Base-by-base conservation (phyloP, 768 basidiomycete genomes). In the Leucosporidium yakuticum region DNA sequence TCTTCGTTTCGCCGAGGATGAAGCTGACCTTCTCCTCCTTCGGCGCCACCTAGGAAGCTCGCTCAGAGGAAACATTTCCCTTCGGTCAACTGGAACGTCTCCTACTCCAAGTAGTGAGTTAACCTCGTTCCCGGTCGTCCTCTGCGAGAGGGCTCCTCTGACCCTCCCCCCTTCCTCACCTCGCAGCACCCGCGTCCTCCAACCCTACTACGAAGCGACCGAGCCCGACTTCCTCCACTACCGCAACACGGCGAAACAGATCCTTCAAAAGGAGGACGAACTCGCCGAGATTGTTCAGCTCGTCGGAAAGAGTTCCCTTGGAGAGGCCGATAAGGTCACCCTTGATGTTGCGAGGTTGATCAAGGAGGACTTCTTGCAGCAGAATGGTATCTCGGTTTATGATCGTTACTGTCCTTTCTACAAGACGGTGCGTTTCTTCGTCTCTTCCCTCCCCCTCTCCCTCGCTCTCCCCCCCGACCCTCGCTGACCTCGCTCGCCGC, bases 31-130 rank as follows among this genome's bases (percentile, higher is more conserved):
- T 49, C 19, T 19, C n/a, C 14, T 21, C 44, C 15, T 27, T 51
- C 27, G 15, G 4, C 54, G 49, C 55, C 5, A 36, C 7, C 11
- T 11, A 60, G 58, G 86, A 93, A 95, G 78, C 86, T 98, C 67
- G 96, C 96, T 4, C 96, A 98, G 78, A 85, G 95, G 70, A 98
- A 99, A 80, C 94, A 99, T 79, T 99, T 99, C 84, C 96, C 96
- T 2, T 96, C 94, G n/a, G 95, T 99, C 79, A 97, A 99, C 81
- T 99, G 96, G 96, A 96, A 88, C 73, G 82, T 96, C n/a, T 99
- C 96, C 15, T 98, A 98, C 80, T 98, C 96, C 67, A 99, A 99
- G 79, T 98, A 99, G 69, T 70, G n/a, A 17, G 69, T 51, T n/a
- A n/a, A n/a, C 44, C 56, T 31, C 8, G 39, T 15, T 44, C 2